Evolutionary conservation across 768 basidiomycete species (phyloP), one percentile per base, ranked within the genome.

Genomic region (Lactifluus subvellereus): DNA sequence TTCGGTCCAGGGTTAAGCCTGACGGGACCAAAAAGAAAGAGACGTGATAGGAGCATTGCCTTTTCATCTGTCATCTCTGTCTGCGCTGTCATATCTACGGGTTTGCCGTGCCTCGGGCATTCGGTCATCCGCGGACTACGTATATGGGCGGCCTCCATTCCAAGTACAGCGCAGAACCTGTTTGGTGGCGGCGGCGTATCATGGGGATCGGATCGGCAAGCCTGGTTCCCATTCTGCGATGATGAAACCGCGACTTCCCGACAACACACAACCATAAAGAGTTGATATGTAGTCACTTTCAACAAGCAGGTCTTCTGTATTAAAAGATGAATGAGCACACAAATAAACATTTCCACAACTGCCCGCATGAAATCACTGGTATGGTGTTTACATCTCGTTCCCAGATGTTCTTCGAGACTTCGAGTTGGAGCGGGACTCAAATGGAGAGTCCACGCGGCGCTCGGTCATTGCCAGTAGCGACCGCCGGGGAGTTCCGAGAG

Each of bases 91-190:
- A 56, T 22, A 20, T 51, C 48, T 22, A 61, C 54, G 47, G 47
- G 47, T 45, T 54, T 54, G n/a, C 52, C 16, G 14, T 27, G 35
- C 60, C 53, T 54, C 60, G 60, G 60, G 35, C 35, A 38, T 47
- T 48, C n/a, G 2, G 38, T 60, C 22, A 54, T 48, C 45, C 45
- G 35, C n/a, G 53, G 27, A 27, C 27, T 30, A 37, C n/a, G 22
- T 48, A 37, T 45, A 48, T 54, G 53, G 35, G 37, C 53, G 45
- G 60, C 27, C 53, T 18, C 53, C 35, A 38, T 54, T 16, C 59
- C 45, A 54, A 27, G 37, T 38, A 20, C 27, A 20, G 56, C 22
- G 22, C 33, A 16, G 45, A 10, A 37, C 53, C 43, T 27, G 22
- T 38, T 54, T 54, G n/a, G n/a, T 45, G 18, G 20, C 30, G 18